Conservation (phyloP, 2,329 filamentous ascomycete species). For the Graphilbum fragrans region DNA sequence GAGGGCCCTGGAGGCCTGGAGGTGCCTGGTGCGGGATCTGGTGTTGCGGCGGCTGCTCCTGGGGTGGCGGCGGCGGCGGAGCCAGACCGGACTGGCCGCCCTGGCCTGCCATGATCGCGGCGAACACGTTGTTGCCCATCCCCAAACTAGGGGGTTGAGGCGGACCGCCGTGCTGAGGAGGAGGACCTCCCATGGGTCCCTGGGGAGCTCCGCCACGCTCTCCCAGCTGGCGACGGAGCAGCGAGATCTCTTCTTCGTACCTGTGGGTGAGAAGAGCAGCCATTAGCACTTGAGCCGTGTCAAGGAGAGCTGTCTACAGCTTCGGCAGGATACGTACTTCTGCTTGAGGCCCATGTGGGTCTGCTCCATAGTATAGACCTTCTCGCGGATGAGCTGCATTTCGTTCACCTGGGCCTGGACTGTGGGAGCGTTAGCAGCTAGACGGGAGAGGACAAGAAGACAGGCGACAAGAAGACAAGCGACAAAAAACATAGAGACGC, state of each 20-base stretch:
- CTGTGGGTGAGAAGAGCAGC: constrained; percentile 41
- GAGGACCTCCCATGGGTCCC: constrained; percentile 51
- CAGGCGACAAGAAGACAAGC: not conserved
- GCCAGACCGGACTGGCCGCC: constrained; percentile 73
- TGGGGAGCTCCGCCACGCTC: constrained; percentile 54
- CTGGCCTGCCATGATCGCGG: constrained; percentile 87
- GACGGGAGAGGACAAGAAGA: not conserved
- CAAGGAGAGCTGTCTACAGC: too few relatives aligned
- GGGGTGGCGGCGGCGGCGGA: constrained; percentile 58
- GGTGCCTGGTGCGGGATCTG: constrained; percentile 71
- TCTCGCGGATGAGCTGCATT: constrained; percentile 86
- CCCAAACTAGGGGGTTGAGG: constrained; percentile 82
- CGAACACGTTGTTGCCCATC: constrained; percentile 85
- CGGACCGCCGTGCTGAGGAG: constrained; percentile 59
- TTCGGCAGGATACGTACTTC: constrained; percentile 52
- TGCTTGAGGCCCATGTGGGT: constrained; percentile 77
- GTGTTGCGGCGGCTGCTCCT: constrained; percentile 43
- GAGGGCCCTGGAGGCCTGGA: constrained; percentile 45
- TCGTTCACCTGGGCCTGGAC: constrained; percentile 87
- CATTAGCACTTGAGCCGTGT: not conserved
- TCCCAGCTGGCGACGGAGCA: constrained; percentile 78
- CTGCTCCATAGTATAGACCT: constrained; percentile 88
- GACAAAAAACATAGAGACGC: not conserved
- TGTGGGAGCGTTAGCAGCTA: constrained; percentile 23
- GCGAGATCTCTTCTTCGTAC: constrained; percentile 83